Conservation (phyloP, 768 basidiomycete species). For the Suillus alpinus region DNA sequence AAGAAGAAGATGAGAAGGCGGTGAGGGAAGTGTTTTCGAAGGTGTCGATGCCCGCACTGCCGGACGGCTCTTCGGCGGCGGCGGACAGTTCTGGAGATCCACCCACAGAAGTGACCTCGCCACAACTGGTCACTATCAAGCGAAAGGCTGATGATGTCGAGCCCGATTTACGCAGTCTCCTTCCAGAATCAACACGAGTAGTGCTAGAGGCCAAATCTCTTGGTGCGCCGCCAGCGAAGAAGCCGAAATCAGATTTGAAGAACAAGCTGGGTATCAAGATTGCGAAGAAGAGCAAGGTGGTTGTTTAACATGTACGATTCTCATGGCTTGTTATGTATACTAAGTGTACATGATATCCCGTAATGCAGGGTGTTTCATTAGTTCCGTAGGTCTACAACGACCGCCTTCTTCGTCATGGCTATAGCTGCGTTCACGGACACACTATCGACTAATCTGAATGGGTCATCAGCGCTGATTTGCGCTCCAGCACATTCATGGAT, state of each 20-base stretch:
- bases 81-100: slow-evolving; percentile 20
- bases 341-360: slow-evolving; percentile 12
- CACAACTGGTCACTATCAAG: slow-evolving; percentile 66
- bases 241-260: slow-evolving; percentile 61
- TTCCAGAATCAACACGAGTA: slow-evolving; percentile 64
- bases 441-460: slow-evolving; percentile 14
- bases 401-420: slow-evolving; percentile 24
- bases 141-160: slow-evolving; percentile 81
- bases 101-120: slow-evolving; percentile 14
- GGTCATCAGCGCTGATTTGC: slow-evolving; percentile 13
- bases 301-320: slow-evolving; percentile 19
- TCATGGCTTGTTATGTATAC: slow-evolving; percentile 10
- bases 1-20: slow-evolving; percentile 90
- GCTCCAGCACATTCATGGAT: slow-evolving; percentile 65
- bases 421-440: slow-evolving; percentile 51
- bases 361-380: slow-evolving; percentile 11
- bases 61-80: slow-evolving; percentile 21
- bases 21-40: slow-evolving; percentile 88
- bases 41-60: slow-evolving; percentile 40
- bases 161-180: slow-evolving; percentile 63
- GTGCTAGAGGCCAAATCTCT: slow-evolving; percentile 51
- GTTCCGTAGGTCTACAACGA: slow-evolving; percentile 47
- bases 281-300: slow-evolving; percentile 46
- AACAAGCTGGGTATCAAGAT: slow-evolving; percentile 74
- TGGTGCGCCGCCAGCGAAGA: slow-evolving; percentile 46